Base-by-base conservation (phyloP, 768 basidiomycete genomes). In the Lactarius tabidus region DNA sequence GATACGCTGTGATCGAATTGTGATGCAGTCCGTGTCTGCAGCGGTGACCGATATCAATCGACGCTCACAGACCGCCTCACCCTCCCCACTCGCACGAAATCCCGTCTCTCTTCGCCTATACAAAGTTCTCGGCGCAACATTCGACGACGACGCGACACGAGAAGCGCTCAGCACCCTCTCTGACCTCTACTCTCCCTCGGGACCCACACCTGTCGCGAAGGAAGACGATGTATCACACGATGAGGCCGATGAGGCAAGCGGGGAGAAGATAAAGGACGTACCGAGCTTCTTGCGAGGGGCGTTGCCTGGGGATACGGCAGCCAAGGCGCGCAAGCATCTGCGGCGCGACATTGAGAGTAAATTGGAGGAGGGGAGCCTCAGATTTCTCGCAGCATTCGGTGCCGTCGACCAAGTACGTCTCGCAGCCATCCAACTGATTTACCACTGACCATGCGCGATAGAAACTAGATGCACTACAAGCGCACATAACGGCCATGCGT, bases 41-140 rank as follows among this genome's bases (percentile, higher is more conserved):
- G 57, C 70, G 56, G 67, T 71, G 28, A 60, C 64, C 38, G 71
- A 75, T 41, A 36, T 72, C 14, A 52, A 59, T 10, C 70, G 71
- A 60, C 67, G 71, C n/a, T 57, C 68, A 53, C 69, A 59, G 39
- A 60, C 58, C 28, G 57, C 67, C 28, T 65, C 70, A 17, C 62
- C 74, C 8, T 66, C 72, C 1, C 66, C 71, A 20, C 64, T 70
- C 26, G 65, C 71, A 72, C 82, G 85, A 65, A 91, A 90, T 70
- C 93, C 95, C 2, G 82, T 95, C 45, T 86, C 93, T n/a, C 77
- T 90, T 0, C 82, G 95, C 14, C 78, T 96, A n/a, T 95, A 93
- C 76, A 97, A 97, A 76, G 88, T 95, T 66, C 79, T 96, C 23
- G 87, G 90, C 39, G 89, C 89, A 2, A 89, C 83, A 57, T 93